phyloP scores from a whole-genome alignment of 176 grass and related monocot genomes.

The Areca catechu region DNA sequence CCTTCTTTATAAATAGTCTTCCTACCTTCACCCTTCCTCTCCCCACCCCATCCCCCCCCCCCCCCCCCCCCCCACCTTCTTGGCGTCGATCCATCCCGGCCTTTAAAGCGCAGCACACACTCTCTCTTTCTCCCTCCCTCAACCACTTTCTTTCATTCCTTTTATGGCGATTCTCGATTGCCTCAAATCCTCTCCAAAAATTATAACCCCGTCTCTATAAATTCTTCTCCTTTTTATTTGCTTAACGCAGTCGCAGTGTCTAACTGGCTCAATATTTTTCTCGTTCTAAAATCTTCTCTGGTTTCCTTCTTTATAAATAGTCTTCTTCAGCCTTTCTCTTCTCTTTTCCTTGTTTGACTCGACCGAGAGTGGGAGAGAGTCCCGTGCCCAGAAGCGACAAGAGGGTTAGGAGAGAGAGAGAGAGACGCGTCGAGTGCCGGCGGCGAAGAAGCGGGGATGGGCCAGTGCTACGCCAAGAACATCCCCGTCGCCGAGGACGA shows the following conservation, averaged over 20 bases:
- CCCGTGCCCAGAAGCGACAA: neutral
- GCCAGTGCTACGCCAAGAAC: constrained; percentile 82
- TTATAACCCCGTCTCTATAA: constrained; percentile 7
- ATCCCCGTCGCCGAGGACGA: constrained; percentile 24
- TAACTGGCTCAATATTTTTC: neutral
- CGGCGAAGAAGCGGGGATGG: constrained; percentile 31
- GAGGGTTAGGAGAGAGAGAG: constrained; percentile 1
- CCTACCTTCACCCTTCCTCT: constrained; percentile 13
- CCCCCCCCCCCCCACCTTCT: too few species aligned
- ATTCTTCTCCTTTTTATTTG: neutral
- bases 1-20: neutral
- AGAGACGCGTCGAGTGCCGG: neutral
- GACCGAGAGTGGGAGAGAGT: too few species aligned
- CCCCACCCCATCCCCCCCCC: too few species aligned
- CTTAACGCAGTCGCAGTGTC: constrained; percentile 37
- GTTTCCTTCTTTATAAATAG: too few species aligned
- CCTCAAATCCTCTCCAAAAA: neutral
- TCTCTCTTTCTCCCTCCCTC: too few species aligned
- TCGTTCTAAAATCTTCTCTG: neutral
- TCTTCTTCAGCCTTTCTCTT: constrained; percentile 10
- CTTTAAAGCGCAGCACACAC: too few species aligned
- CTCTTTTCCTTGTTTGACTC: constrained; percentile 1
- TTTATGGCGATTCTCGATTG: too few species aligned
- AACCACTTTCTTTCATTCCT: too few species aligned
- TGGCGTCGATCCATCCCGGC: too few species aligned